Evolutionary conservation across 2,329 filamentous ascomycete species (phyloP), one percentile per base, ranked within the genome.

Genomic region (Sclerotinia sclerotiorum): DNA sequence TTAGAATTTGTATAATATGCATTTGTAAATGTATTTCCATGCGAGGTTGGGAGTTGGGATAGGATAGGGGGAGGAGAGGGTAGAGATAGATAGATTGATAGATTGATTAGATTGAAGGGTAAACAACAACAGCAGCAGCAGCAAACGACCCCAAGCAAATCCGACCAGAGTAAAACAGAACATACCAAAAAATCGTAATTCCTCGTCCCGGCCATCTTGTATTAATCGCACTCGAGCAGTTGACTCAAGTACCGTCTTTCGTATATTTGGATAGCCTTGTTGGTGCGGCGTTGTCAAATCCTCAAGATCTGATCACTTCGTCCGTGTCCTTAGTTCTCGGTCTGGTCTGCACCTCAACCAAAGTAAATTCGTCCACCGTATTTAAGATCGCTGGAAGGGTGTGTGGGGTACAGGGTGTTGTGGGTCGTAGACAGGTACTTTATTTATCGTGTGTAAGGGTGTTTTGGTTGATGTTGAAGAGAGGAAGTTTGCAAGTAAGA

Each of bases 121-220:
- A 1, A 27, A 62, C 58, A 42, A 35, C 56, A 17, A 29, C 49
- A 42, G n/a, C 27, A 52, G n/a, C n/a, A n/a, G n/a, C n/a, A 27
- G 7, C 27, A 13, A 57, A 5, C 29, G 21, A 29, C 35, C 27
- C 39, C 49, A 58, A 24, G 17, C 27, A 42, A 54, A 52, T 29
- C 48, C 29, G 27, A 42, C 17, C 13, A 7, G 71, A 69, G 13
- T 4, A 15, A 42, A 42, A 42, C 39, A 42, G 39, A 42, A 42
- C 72, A 70, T 89, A 98, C 94, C 82, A 99, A 86, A 82, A 98
- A 98, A 82, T 99, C 95, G 83, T 99, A 99, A 85, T 99, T 99
- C 82, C 95, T 89, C 85, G 94, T 96, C 81, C 92, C 93, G 78
- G 95, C 94, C 95, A 99, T 99, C 76, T 79, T 70, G 72, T 61